phyloP scores from a whole-genome alignment of 78 protist species.

The Speleostelium caveatum region DNA sequence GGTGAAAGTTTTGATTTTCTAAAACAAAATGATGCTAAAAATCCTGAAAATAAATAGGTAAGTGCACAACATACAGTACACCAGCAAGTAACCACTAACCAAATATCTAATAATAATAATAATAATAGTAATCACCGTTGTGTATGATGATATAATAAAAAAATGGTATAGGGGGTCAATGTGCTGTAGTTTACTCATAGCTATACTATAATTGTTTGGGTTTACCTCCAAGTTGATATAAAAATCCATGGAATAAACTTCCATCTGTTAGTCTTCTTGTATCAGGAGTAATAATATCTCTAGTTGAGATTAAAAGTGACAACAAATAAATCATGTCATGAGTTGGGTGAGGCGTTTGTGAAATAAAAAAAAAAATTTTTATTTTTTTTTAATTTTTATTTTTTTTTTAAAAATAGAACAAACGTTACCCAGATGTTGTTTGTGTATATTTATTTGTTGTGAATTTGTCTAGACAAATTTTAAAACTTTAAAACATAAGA shows the following conservation, averaged over 20 bases:
- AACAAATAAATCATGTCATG: too few species aligned
- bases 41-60: conserved; percentile 48
- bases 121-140: not conserved
- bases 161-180: not conserved
- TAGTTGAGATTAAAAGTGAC: too few species aligned
- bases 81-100: conserved; percentile 75
- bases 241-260: conserved; percentile 58
- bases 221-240: conserved; percentile 28
- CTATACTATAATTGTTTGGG: not conserved
- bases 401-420: too few species aligned
- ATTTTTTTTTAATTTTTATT: too few species aligned
- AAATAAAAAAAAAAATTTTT: too few species aligned
- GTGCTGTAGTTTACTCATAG: too few species aligned
- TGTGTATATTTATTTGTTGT: too few species aligned
- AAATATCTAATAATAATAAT: conserved; percentile 19
- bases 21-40: conserved; percentile 55
- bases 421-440: too few species aligned
- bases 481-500: too few species aligned
- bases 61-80: conserved; percentile 43
- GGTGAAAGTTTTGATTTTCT: conserved; percentile 64
- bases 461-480: too few species aligned
- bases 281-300: conserved; percentile 11
- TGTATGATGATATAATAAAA: too few species aligned
- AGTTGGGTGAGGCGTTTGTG: too few species aligned
- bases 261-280: conserved; percentile 44